A percentile compares a stretch with the other conserved stretches of the same genome.
Conservation (phyloP, 2,329 filamentous ascomycete genomes). For the Fonsecaea pedrosoi region DNA sequence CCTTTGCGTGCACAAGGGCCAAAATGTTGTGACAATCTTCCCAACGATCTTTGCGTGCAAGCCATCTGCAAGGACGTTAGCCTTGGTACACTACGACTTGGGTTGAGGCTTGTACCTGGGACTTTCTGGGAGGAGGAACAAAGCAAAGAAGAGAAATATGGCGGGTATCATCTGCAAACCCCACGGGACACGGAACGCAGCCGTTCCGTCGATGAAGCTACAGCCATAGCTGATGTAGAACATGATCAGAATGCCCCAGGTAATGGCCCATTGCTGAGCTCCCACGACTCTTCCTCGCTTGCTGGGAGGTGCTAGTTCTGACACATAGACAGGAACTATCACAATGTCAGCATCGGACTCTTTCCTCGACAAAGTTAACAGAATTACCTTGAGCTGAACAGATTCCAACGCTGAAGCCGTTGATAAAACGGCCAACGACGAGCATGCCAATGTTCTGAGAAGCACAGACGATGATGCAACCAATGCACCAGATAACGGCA, state of each 20-base stretch:
- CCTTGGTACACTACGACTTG: not conserved
- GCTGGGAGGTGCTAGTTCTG: slow-evolving; percentile 67
- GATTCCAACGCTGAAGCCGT: slow-evolving; percentile 76
- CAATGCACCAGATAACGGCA: slow-evolving; percentile 55
- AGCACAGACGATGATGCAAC: slow-evolving; percentile 33
- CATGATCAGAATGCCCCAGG: slow-evolving; percentile 72
- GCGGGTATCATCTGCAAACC: slow-evolving; percentile 69
- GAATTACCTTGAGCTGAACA: slow-evolving; percentile 65
- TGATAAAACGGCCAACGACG: slow-evolving; percentile 72
- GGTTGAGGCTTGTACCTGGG: slow-evolving; percentile 59
- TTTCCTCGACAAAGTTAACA: slow-evolving; percentile 65
- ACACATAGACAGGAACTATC: slow-evolving; percentile 70
- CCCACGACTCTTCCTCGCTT: slow-evolving; percentile 69
- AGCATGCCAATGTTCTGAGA: slow-evolving; percentile 73
- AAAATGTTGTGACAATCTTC: slow-evolving; percentile 60
- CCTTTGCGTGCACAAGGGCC: slow-evolving; percentile 67
- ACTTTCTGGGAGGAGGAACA: slow-evolving; percentile 67
- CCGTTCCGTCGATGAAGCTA: slow-evolving; percentile 63
- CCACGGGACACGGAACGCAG: slow-evolving; percentile 70
- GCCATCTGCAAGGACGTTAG: slow-evolving; percentile 60
- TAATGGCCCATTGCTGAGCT: slow-evolving; percentile 76
- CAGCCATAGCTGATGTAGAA: slow-evolving; percentile 63
- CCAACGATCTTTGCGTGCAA: slow-evolving; percentile 67
- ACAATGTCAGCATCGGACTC: slow-evolving; percentile 60
- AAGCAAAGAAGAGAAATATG: slow-evolving; percentile 62